These are phyloP conservation scores for Fagopyrum homotropicum DNA, from an alignment of 148 eudicot genomes.

Conservation along the genomic window DNA sequence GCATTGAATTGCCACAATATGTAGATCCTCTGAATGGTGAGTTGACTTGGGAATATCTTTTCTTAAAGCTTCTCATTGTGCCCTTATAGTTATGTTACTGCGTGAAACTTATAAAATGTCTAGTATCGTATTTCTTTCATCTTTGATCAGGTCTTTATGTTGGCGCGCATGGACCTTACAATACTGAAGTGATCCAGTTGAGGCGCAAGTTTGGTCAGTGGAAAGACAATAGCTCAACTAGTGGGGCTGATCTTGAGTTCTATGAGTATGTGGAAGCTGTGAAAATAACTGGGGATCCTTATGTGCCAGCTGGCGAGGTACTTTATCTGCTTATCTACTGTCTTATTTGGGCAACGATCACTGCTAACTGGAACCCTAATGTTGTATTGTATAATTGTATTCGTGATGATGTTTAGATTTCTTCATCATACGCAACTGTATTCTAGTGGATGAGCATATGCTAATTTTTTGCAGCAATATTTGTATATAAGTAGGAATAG, in stretches of 20 bases:
- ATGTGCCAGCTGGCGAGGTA: constrained; percentile 99
- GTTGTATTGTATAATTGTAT: too few relatives aligned
- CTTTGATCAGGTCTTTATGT: constrained; percentile 61
- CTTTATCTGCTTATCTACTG: not conserved
- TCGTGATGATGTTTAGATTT: too few relatives aligned
- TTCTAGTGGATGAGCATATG: too few relatives aligned
- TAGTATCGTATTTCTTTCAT: constrained; percentile 10
- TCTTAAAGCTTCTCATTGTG: not conserved
- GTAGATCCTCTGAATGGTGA: constrained; percentile 84
- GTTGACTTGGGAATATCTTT: constrained; percentile 9
- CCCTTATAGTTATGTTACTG: not conserved
- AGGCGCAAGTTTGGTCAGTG: constrained; percentile 92
- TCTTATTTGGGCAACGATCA: not conserved
- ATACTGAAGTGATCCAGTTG: constrained; percentile 86
- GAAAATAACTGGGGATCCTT: constrained; percentile 91
- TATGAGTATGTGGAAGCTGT: constrained; percentile 98
- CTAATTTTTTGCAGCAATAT: too few relatives aligned
- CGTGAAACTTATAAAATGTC: not conserved
- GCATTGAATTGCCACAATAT: constrained; percentile 67
- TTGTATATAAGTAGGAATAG: too few relatives aligned
- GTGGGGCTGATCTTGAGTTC: constrained; percentile 56
- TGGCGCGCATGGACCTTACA: constrained; percentile 67
- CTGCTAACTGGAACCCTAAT: too few relatives aligned
- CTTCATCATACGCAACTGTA: too few relatives aligned
- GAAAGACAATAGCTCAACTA: constrained; percentile 52